Evolutionary conservation across 768 basidiomycete genomes (phyloP), one percentile per base, ranked within the genome.

Genomic region (Terana coerulea): DNA sequence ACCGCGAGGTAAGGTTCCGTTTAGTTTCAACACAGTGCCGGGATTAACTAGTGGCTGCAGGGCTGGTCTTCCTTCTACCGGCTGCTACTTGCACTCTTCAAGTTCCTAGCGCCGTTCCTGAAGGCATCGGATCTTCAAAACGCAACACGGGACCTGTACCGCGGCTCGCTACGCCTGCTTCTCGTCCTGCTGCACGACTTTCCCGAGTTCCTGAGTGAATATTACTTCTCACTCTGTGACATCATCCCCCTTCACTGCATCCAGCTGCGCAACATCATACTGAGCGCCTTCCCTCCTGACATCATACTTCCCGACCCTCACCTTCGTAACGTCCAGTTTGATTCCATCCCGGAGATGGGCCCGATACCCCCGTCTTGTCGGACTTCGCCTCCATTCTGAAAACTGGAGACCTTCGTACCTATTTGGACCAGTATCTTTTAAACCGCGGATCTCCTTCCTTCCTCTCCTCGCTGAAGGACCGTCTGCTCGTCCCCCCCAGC

Each of bases 61-160:
- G 95, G 93, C 42, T 98, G 95, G 94, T 78, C 91, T 33, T 88
- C 95, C 29, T 98, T 95, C 80, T 93, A 98, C 75, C 92, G 94
- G 65, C 77, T 95, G 31, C 72, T 99, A 43, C 72, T 97, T 55
- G 94, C 94, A 29, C 80, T 99, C 40, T 91, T 99, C 77, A 92
- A 93, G 64, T 99, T 99, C 73, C 73, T 98, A 41, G 77, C 84
- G 2, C 93, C 94, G 1, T 95, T 98, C 78, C 75, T 99, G 60
- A 88, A 84, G 62, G 80, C 86, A 28, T 82, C 86, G 11, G 84
- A 90, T 58, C 77, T 98, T 36, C 82, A 88, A 57, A 77, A 80
- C 21, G 84, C 93, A 4, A 86, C 88, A 19, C 80, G 88, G 36
- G 88, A 91, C 56, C 79, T 99, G 36, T 98, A 95, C 74, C 84